These are phyloP conservation scores for Xylaria arbuscula DNA, from an alignment of 2,329 filamentous ascomycete genomes.

Conservation along the genomic window DNA sequence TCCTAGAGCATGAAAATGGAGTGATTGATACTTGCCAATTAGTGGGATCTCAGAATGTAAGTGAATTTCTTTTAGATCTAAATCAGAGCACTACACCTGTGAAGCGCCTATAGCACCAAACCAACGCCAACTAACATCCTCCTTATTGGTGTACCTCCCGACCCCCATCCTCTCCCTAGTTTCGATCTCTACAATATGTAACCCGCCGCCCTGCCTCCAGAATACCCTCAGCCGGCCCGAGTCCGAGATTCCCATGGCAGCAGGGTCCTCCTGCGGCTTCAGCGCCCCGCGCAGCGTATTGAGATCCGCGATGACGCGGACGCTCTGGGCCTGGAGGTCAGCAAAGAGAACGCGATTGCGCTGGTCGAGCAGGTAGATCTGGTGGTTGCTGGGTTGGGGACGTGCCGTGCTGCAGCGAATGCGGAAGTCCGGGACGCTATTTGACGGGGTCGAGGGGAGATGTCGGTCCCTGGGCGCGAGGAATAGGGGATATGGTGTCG, in stretches of 20 bases:
- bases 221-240: slow-evolving; percentile 10
- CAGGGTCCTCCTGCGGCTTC: slow-evolving; percentile 17
- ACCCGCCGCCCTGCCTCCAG: slow-evolving; percentile 10
- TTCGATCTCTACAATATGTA: slow-evolving; percentile 17
- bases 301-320: slow-evolving; percentile 23
- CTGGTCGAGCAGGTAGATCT: slow-evolving; percentile 20
- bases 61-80: background rate
- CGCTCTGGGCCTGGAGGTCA: slow-evolving; percentile 16
- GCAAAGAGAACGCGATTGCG: slow-evolving; percentile 17
- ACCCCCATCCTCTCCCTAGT: slow-evolving; percentile 5
- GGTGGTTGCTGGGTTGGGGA: background rate
- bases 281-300: slow-evolving; percentile 22
- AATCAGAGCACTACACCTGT: background rate
- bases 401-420: slow-evolving; percentile 20
- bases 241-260: slow-evolving; percentile 1
- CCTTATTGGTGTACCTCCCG: background rate
- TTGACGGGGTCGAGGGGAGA: slow-evolving; percentile 13
- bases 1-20: background rate
- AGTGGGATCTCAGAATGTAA: background rate
- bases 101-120: slow-evolving; percentile 6
- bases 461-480: slow-evolving; percentile 8
- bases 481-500: slow-evolving; percentile 27
- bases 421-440: slow-evolving; percentile 19
- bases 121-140: slow-evolving; percentile 17
- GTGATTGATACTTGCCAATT: background rate